Base-by-base conservation (phyloP, 176 grass and related monocot genomes). In the Carex cristatella region DNA sequence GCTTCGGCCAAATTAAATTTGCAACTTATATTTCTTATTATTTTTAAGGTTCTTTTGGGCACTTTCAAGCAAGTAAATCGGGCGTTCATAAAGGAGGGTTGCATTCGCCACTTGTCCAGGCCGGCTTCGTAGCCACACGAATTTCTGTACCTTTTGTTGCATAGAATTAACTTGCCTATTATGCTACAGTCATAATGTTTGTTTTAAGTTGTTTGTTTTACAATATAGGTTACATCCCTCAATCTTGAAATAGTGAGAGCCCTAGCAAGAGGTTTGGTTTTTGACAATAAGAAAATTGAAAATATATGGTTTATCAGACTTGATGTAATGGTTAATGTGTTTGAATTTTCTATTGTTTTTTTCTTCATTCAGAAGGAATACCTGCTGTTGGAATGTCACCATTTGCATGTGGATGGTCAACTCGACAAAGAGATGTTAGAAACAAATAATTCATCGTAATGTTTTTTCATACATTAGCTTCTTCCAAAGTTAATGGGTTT, bases 331-430 rank as follows among this genome's bases (percentile, higher is more conserved):
- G 2, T 5, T 44, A 4, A 48, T 81, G 58, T 83, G 46, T 40
- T 42, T 82, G 1, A 31, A 14, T 32, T 49, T 30, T 40, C 4
- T 63, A 27, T 48, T 51, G 32, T 35, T 28, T 68, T 58, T 78
- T 35, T 69, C 59, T 66, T 88, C 64, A 81, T 87, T 89, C 84
- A 97, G 92, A 94, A 97, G 92, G 95, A 86, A 94, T 97, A 91
- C 95, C 95, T 35, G 92, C 92, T 82, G 91, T 98, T 91, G 92
- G 92, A 81, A 90, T 98, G 86, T 87, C 95, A 85, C 92, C 95
- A 78, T 98, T 98, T 89, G 89, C 95, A 86, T 98, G 92, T 88
- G 93, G 95, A 86, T 98, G 95, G 95, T 93, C 91, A 76, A 98
- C 95, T 71, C 55, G 46, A 16, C 86, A 84, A 90, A 93, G 93